A percentile compares a stretch with the other conserved stretches of the same genome.
Conservation (phyloP, 768 basidiomycete genomes). For the Boletus rufocinnamomeus region DNA sequence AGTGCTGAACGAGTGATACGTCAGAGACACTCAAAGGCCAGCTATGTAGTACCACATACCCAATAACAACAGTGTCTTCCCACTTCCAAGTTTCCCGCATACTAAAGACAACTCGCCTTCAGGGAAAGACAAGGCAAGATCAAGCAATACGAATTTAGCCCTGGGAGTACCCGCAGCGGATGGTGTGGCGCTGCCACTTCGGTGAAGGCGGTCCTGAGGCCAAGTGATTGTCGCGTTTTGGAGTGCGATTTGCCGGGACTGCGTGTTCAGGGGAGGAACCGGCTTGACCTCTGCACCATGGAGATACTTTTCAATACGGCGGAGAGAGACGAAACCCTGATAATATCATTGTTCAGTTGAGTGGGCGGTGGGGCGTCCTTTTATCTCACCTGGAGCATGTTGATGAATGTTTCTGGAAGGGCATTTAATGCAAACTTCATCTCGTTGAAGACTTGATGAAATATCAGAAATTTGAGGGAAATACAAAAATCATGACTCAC, state of each 20-base stretch:
- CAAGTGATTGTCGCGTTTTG: slow-evolving; percentile 89
- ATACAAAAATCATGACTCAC: slow-evolving; percentile 27
- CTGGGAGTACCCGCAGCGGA: slow-evolving; percentile 72
- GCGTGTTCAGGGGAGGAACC: slow-evolving; percentile 57
- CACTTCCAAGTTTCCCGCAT: slow-evolving; percentile 87
- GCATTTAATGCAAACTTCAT: slow-evolving; percentile 87
- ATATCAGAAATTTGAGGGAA: slow-evolving; percentile 4
- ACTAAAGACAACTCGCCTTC: slow-evolving; percentile 76
- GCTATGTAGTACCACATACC: slow-evolving; percentile 37
- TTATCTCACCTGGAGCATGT: slow-evolving; percentile 69
- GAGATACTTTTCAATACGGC: slow-evolving; percentile 91
- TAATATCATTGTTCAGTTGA: neutral
- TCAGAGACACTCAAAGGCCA: slow-evolving; percentile 8
- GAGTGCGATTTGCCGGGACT: slow-evolving; percentile 66
- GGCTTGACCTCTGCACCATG: slow-evolving; percentile 67
- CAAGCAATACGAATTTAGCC: slow-evolving; percentile 78
- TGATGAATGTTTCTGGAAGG: slow-evolving; percentile 89
- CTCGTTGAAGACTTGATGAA: slow-evolving; percentile 70
- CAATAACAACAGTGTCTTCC: slow-evolving; percentile 83
- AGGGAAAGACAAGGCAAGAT: slow-evolving; percentile 78
- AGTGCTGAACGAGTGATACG: slow-evolving; percentile 48
- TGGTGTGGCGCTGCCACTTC: slow-evolving; percentile 46
- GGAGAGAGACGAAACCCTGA: slow-evolving; percentile 78
- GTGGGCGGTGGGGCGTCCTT: neutral
- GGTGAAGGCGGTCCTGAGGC: slow-evolving; percentile 70